Percentiles rank a stretch among this genome's conserved stretches.
Conservation (phyloP, 192 early-diverging fungal genomes). For the Backusella westeae region DNA sequence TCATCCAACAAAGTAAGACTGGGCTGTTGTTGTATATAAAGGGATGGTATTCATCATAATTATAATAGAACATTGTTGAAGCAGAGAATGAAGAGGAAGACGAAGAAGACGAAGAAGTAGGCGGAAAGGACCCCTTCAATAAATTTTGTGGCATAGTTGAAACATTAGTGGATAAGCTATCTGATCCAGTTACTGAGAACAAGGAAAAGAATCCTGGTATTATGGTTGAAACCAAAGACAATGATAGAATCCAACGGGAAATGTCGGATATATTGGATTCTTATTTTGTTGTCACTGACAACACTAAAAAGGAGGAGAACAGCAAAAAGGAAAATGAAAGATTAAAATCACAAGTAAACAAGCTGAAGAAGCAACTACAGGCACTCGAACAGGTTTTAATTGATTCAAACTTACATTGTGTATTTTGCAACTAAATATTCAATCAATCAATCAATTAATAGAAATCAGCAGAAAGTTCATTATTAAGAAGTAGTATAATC, state of each 20-base stretch:
- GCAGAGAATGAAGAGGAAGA: not conserved
- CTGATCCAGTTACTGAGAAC: slow-evolving; percentile 55
- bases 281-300: slow-evolving; percentile 42
- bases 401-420: not conserved
- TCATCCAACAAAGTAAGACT: slow-evolving; percentile 9
- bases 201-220: slow-evolving; percentile 19
- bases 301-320: not conserved
- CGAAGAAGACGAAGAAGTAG: slow-evolving; percentile 15
- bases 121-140: slow-evolving; percentile 72
- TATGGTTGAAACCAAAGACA: slow-evolving; percentile 7
- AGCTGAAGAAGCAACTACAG: slow-evolving; percentile 51
- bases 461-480: slow-evolving; percentile 60
- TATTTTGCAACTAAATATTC: not conserved
- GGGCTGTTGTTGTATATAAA: not conserved
- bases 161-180: slow-evolving; percentile 65
- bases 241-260: slow-evolving; percentile 7
- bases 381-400: slow-evolving; percentile 49
- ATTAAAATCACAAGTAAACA: slow-evolving; percentile 56
- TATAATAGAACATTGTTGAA: not conserved
- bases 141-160: slow-evolving; percentile 81
- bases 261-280: slow-evolving; percentile 51
- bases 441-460: slow-evolving; percentile 5
- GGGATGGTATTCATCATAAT: not conserved
- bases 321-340: not conserved
- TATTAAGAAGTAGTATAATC: slow-evolving; percentile 60